phyloP scores from a whole-genome alignment of 495 filamentous ascomycete genomes.

The Penicillium waksmanii region DNA sequence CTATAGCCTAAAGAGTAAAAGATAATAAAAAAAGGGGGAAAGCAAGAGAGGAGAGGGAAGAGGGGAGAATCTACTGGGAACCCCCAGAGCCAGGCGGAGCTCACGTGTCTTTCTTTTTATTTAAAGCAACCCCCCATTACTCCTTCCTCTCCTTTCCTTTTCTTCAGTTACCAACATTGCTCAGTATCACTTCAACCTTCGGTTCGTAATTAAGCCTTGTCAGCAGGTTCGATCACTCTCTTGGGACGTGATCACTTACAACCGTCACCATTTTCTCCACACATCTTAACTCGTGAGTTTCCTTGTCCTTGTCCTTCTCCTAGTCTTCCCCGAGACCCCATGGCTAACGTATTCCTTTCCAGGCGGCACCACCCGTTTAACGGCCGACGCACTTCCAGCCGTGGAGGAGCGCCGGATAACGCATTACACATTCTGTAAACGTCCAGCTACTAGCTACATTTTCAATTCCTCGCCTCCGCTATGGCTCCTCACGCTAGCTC shows the following conservation, averaged over 20 bases:
- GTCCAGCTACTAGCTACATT: slow-evolving; percentile 22
- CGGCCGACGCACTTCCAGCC: slow-evolving; percentile 90
- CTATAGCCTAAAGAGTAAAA: slow-evolving; percentile 1
- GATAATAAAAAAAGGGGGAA: background rate
- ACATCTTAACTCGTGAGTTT: slow-evolving; percentile 53
- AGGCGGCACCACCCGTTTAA: slow-evolving; percentile 97
- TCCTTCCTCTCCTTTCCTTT: background rate
- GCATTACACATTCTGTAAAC: slow-evolving; percentile 64
- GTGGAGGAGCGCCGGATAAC: slow-evolving; percentile 85
- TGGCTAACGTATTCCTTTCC: slow-evolving; percentile 26
- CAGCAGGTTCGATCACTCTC: slow-evolving; percentile 46
- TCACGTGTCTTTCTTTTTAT: slow-evolving; percentile 17
- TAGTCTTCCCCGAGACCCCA: background rate
- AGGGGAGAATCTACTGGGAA: background rate
- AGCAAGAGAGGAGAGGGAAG: slow-evolving; percentile 1
- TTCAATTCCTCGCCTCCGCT: slow-evolving; percentile 25
- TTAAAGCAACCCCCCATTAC: slow-evolving; percentile 15
- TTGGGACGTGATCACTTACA: slow-evolving; percentile 48
- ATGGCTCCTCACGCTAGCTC: slow-evolving; percentile 96
- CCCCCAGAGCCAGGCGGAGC: slow-evolving; percentile 21
- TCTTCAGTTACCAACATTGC: slow-evolving; percentile 7
- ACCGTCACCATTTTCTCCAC: slow-evolving; percentile 57
- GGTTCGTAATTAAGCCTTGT: slow-evolving; percentile 41
- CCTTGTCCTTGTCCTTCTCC: slow-evolving; percentile 5
- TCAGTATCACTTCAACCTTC: slow-evolving; percentile 15